These are phyloP conservation scores for Neurospora tetrasperma DNA, from an alignment of 495 filamentous ascomycete genomes.

Conservation along the genomic window DNA sequence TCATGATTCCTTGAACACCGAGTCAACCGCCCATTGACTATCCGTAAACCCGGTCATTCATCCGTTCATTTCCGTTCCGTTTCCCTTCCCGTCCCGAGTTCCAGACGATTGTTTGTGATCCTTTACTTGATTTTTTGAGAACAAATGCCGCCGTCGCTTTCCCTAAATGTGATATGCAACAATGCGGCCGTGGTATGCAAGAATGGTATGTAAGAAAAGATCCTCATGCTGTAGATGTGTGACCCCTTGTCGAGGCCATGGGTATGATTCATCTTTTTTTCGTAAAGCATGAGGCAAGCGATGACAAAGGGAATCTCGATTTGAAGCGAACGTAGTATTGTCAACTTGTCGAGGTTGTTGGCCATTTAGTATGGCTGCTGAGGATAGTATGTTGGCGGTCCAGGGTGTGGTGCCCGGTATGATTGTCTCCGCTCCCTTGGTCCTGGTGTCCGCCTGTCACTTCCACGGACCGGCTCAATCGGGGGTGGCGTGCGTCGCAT, in stretches of 20 bases:
- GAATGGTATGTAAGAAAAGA: neutral
- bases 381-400: constrained; percentile 18
- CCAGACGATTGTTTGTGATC: neutral
- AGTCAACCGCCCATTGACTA: neutral
- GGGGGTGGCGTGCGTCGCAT: constrained; percentile 24
- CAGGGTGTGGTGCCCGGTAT: constrained; percentile 18
- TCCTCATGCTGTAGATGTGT: neutral
- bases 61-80: neutral
- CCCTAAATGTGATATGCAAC: neutral
- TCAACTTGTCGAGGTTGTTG: neutral
- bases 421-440: constrained; percentile 17
- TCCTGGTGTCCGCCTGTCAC: constrained; percentile 23
- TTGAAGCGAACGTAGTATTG: neutral
- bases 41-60: constrained; percentile 4
- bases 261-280: neutral
- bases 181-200: neutral
- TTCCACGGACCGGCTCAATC: constrained; percentile 18
- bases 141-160: neutral
- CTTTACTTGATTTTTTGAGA: neutral
- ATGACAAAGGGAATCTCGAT: neutral
- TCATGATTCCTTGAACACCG: neutral
- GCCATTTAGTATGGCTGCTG: constrained; percentile 4
- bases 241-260: constrained; percentile 1
- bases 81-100: constrained; percentile 4
- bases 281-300: neutral